phyloP scores from a whole-genome alignment of 768 basidiomycete species.

The Trametes cingulata region DNA sequence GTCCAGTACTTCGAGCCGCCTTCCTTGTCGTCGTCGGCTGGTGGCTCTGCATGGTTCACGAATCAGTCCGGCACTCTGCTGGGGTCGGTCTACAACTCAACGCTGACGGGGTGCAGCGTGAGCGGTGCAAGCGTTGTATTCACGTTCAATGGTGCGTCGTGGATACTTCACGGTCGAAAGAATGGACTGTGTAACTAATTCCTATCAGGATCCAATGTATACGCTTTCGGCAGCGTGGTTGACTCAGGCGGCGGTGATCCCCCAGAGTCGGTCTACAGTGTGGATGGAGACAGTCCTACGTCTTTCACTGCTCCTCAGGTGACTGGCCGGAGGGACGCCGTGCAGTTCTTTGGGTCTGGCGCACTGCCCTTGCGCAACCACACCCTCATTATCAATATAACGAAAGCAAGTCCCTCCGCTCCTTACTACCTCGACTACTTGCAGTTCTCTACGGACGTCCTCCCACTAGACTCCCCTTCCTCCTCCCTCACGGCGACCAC shows the following conservation, averaged over 20 bases:
- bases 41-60: not conserved
- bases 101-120: not conserved
- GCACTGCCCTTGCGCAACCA: not conserved
- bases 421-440: conserved; percentile 4
- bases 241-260: not conserved
- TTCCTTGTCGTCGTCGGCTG: not conserved
- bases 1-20: not conserved
- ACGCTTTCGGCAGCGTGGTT: not conserved
- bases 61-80: not conserved
- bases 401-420: not conserved
- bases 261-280: not conserved
- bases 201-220: not conserved
- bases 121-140: conserved; percentile 1
- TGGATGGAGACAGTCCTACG: not conserved
- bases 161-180: not conserved
- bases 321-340: not conserved
- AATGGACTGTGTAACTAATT: no score
- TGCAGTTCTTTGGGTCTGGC: not conserved
- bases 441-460: not conserved
- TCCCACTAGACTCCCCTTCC: not conserved
- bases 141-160: not conserved
- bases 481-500: not conserved
- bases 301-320: not conserved
- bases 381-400: conserved; percentile 1
- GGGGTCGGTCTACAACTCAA: not conserved